Evolutionary conservation across 2,329 filamentous ascomycete species (phyloP), one percentile per base, ranked within the genome.

Genomic region (Aspergillus uvarum): DNA sequence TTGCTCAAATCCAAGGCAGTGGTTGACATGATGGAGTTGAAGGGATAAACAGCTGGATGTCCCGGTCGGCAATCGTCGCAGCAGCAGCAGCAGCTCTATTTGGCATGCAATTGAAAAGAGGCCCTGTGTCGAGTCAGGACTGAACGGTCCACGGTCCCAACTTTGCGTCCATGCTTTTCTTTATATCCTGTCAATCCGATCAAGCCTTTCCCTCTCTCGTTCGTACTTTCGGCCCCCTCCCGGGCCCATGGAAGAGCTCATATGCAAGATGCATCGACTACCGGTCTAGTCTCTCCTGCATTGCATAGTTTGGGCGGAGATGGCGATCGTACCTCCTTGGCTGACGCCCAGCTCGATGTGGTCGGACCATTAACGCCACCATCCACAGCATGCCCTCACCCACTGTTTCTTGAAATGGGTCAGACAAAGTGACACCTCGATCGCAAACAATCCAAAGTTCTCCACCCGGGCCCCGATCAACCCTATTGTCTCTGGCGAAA

Each of bases 1-100:
- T 56, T 57, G 56, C 56, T 63, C 16, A 51, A 16, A n/a, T 63
- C 59, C 56, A 63, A 12, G 5, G 48, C 26, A 7, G 51, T 42
- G 7, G 51, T 42, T 7, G 51, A 24, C 51, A 53, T 53, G 51
- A 14, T 42, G 51, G n/a, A 16, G 50, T 22, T 35, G 32, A 5
- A 8, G 19, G 16, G 16, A 16, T 11, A 19, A 44, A 19, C 38
- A 19, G 16, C 7, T 7, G 35, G 4, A 12, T 42, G 24, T 42
- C n/a, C 35, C 24, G 8, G 22, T 53, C 51, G 14, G 16, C 22
- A 29, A 3, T 8, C 0, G 26, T 29, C 3, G 26, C 7, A 10
- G 51, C 32, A 21, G 42, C 12, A 16, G n/a, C 51, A 26, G 31
- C 32, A 14, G n/a, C 12, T 42, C 19, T 22, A 3, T 11, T 12